Percentiles rank a stretch among this genome's conserved stretches.
phyloP scores from a whole-genome alignment of 108 stramenopile species.

The Ochromonas danica region DNA sequence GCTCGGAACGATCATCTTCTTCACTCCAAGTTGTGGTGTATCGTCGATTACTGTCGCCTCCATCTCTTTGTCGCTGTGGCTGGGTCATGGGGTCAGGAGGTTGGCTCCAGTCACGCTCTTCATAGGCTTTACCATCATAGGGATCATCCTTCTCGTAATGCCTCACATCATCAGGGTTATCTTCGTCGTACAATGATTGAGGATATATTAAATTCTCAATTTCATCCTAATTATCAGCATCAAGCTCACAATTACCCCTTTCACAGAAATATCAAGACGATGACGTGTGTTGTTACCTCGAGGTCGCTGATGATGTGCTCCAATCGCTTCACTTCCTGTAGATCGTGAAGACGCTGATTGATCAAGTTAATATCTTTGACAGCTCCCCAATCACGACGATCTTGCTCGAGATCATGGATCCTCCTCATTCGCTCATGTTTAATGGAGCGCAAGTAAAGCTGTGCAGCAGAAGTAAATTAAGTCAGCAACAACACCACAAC shows the following conservation, averaged over 20 bases:
- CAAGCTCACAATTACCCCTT: not conserved
- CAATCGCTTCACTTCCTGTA: not conserved
- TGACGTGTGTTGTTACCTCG: not conserved
- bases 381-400: not conserved
- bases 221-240: not conserved
- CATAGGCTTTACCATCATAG: not conserved
- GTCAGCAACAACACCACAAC: not conserved
- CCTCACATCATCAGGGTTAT: too few species aligned
- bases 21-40: too few species aligned
- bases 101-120: not conserved
- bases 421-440: not conserved
- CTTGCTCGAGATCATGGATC: not conserved
- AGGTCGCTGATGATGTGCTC: not conserved
- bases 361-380: not conserved
- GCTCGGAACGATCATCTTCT: too few species aligned
- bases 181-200: too few species aligned
- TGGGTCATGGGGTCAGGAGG: not conserved
- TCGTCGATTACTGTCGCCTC: too few species aligned
- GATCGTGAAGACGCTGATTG: not conserved
- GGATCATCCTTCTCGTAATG: too few species aligned
- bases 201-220: not conserved
- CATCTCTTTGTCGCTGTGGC: not conserved
- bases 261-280: not conserved
- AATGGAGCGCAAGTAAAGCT: not conserved
- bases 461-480: not conserved